Percentiles rank a stretch among this genome's conserved stretches.
These are phyloP conservation scores for Miscanthus lutarioriparius DNA, from an alignment of 176 grass and related monocot species.

Conservation along the genomic window DNA sequence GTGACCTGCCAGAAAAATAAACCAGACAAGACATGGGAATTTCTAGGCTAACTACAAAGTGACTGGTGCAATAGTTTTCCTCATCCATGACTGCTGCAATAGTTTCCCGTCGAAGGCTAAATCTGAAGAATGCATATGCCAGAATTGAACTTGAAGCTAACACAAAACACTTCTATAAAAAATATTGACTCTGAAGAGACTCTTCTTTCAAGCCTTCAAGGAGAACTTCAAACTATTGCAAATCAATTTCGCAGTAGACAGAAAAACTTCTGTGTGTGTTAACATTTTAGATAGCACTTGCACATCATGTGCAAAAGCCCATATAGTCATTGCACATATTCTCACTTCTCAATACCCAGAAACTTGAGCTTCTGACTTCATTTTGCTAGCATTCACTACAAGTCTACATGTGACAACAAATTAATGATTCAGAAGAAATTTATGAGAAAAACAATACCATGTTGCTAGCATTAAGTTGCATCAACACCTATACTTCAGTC, in stretches of 20 bases:
- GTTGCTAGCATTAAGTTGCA: background rate
- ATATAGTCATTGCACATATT: background rate
- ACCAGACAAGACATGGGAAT: background rate
- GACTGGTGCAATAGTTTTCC: background rate
- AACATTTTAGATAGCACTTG: background rate
- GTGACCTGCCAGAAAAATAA: background rate
- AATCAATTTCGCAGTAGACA: background rate
- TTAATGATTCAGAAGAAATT: background rate
- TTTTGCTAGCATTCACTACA: background rate
- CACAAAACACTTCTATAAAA: background rate
- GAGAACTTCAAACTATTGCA: background rate
- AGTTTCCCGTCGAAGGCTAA: background rate
- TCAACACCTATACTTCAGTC: background rate
- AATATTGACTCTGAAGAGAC: background rate
- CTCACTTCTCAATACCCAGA: no score
- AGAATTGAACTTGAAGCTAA: background rate
- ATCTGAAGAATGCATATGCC: background rate
- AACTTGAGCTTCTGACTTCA: background rate
- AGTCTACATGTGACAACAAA: background rate
- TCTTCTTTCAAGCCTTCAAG: background rate
- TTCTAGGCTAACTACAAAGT: background rate
- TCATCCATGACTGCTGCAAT: background rate
- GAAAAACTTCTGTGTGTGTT: background rate
- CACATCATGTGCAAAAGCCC: background rate
- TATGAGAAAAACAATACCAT: background rate